Evolutionary conservation across 768 basidiomycete species (phyloP).

Genomic region (Rhodocollybia butyracea): DNA sequence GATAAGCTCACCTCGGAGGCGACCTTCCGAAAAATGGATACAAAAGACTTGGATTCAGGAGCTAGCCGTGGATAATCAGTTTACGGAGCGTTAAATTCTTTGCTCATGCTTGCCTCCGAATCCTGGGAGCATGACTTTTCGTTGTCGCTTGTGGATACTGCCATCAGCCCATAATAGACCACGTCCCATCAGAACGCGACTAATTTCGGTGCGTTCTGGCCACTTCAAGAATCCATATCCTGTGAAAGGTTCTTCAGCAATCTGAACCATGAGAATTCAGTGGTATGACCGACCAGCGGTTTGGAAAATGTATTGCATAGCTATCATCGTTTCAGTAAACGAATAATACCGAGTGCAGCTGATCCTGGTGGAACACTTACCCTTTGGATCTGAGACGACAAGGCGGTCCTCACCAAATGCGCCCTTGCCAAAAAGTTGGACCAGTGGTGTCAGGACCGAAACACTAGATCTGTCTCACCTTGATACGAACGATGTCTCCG

Average conservation of each 20-base stretch:
- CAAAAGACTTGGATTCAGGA: slow-evolving; percentile 47
- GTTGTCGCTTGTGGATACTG: slow-evolving; percentile 51
- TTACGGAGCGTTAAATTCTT: slow-evolving; percentile 21
- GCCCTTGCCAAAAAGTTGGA: not conserved
- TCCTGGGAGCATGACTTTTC: slow-evolving; percentile 52
- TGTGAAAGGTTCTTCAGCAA: slow-evolving; percentile 12
- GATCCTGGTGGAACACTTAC: not conserved
- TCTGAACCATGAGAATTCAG: not conserved
- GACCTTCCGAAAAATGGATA: slow-evolving; percentile 44
- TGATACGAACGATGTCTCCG: slow-evolving; percentile 49
- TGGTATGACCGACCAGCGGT: slow-evolving; percentile 38
- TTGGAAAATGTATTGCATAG: slow-evolving; percentile 55
- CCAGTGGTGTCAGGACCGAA: not conserved
- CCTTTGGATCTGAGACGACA: slow-evolving; percentile 1
- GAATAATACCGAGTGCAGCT: not conserved
- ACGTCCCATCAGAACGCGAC: slow-evolving; percentile 46
- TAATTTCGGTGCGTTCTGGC: slow-evolving; percentile 46
- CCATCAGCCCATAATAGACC: slow-evolving; percentile 56
- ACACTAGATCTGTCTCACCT: slow-evolving; percentile 50
- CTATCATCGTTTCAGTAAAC: slow-evolving; percentile 29
- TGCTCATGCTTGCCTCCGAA: slow-evolving; percentile 5
- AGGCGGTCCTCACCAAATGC: slow-evolving; percentile 17
- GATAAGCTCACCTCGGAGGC: slow-evolving; percentile 34
- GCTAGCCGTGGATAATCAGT: slow-evolving; percentile 28
- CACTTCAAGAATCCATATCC: slow-evolving; percentile 56